Conservation (phyloP, 352 stramenopile species). For the Aphanomyces euteiches region DNA sequence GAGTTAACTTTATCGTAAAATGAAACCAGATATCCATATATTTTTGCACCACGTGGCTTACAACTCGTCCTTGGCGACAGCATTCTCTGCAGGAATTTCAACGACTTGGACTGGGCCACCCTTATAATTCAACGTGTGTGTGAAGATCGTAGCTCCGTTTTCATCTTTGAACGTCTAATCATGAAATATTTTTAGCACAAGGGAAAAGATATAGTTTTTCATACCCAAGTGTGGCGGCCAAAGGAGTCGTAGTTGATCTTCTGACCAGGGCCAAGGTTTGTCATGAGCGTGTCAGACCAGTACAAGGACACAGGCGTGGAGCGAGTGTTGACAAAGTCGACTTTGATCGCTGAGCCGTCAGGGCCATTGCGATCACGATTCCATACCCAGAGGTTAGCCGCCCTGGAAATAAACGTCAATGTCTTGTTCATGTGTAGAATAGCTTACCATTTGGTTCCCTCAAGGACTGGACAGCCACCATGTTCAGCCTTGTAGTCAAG, state of each 20-base stretch:
- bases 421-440: constrained; percentile 64
- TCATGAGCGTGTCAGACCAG: constrained; percentile 40
- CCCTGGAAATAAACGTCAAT: constrained; percentile 43
- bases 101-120: constrained; percentile 13
- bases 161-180: constrained; percentile 28
- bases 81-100: background rate
- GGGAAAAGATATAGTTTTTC: background rate
- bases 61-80: constrained; percentile 19
- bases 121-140: constrained; percentile 14
- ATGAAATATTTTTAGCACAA: background rate
- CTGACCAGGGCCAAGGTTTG: background rate
- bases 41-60: background rate
- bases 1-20: no score
- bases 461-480: constrained; percentile 76
- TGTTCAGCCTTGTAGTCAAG: constrained; percentile 35
- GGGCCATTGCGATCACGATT: constrained; percentile 43
- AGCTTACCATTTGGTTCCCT: constrained; percentile 66
- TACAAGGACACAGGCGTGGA: constrained; percentile 50
- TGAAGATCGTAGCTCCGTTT: constrained; percentile 9
- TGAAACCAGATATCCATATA: no score
- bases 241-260: constrained; percentile 18
- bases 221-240: constrained; percentile 13
- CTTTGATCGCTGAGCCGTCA: constrained; percentile 41
- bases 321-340: constrained; percentile 70
- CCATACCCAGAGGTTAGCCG: constrained; percentile 87